These are phyloP conservation scores for Cryphonectria carpinicola DNA, from an alignment of 2,329 filamentous ascomycete genomes.

Conservation along the genomic window DNA sequence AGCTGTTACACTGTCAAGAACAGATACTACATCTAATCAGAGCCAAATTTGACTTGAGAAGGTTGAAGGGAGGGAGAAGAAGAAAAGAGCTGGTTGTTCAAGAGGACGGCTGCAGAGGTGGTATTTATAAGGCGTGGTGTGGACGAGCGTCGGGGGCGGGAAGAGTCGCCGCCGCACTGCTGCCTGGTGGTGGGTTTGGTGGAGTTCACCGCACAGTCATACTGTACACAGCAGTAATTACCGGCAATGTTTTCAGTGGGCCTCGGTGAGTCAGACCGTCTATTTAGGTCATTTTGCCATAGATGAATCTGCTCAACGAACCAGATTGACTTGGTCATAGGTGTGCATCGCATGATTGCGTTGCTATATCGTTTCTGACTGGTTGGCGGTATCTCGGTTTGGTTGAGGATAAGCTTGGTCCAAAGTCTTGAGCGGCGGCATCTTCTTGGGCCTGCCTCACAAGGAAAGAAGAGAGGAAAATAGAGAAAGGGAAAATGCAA, in stretches of 20 bases:
- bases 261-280: not conserved
- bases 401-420: not conserved
- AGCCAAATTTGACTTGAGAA: slow-evolving; percentile 18
- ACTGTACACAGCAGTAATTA: too few species aligned
- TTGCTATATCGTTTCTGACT: not conserved
- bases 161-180: not conserved
- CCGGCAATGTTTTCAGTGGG: not conserved
- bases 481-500: too few species aligned
- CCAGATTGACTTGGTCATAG: not conserved
- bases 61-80: not conserved
- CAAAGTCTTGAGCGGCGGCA: not conserved
- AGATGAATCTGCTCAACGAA: not conserved
- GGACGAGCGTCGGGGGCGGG: too few species aligned
- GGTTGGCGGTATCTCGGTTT: not conserved
- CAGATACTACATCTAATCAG: slow-evolving; percentile 25
- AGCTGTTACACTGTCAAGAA: slow-evolving; percentile 22
- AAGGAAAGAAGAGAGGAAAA: too few species aligned
- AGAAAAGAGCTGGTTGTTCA: not conserved
- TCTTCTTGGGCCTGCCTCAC: not conserved
- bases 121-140: not conserved
- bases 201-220: not conserved
- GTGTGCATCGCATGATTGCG: not conserved
- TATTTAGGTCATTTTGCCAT: not conserved
- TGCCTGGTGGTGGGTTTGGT: not conserved
- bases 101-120: not conserved